phyloP scores from a whole-genome alignment of 1,284 basidiomycete genomes.

The Volvariella surrecta region DNA sequence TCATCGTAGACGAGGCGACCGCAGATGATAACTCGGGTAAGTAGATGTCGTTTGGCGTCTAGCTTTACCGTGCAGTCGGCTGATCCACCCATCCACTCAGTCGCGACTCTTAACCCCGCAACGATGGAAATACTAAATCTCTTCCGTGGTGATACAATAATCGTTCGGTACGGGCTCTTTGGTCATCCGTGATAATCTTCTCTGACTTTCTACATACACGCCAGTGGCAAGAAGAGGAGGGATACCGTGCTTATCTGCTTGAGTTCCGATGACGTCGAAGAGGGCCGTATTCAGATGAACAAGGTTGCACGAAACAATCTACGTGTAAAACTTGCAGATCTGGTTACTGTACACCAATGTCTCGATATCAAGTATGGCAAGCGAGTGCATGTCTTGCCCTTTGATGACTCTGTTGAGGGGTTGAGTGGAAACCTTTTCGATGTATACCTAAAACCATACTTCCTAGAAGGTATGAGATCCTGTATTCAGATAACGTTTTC shows the following conservation, averaged over 20 bases:
- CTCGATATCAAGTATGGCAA: conserved; percentile 99
- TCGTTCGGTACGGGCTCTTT: conserved; percentile 60
- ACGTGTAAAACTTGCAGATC: conserved; percentile 94
- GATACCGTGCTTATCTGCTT: conserved; percentile 96
- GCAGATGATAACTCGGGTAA: conserved; percentile 89
- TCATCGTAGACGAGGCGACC: conserved; percentile 88
- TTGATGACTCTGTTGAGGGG: conserved; percentile 97
- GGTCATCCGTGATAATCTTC: background rate
- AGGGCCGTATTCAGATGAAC: conserved; percentile 97
- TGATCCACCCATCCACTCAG: conserved; percentile 28
- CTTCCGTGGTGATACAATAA: conserved; percentile 94
- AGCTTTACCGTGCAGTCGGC: background rate
- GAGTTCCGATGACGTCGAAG: conserved; percentile 93
- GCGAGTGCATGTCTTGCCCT: conserved; percentile 93
- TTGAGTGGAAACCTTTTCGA: conserved; percentile 98
- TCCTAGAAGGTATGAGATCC: conserved; percentile 75
- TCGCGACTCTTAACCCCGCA: conserved; percentile 90
- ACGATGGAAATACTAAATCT: conserved; percentile 95
- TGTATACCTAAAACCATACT: conserved; percentile 98
- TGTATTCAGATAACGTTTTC: conserved; percentile 1
- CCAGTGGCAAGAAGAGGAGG: conserved; percentile 88
- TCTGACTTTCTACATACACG: conserved; percentile 7
- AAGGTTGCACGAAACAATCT: conserved; percentile 99
- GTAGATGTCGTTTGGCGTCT: background rate
- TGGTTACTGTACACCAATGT: conserved; percentile 93